Base-by-base conservation (phyloP, 768 basidiomycete species). In the Trametes cubensis region DNA sequence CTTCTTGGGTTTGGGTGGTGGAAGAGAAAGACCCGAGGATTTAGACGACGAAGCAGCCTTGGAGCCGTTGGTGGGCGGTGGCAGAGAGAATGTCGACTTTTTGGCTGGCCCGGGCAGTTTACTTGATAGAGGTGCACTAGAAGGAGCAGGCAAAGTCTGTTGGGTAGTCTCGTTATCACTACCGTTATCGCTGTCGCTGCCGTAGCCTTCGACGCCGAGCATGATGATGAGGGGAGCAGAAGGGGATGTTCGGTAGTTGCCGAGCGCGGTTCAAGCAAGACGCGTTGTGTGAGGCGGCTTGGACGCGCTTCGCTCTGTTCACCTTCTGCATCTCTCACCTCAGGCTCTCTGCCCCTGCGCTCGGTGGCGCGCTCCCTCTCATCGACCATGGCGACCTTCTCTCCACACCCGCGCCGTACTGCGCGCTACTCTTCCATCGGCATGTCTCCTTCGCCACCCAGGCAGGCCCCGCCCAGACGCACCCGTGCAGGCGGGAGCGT, bases 151-250 rank as follows among this genome's bases (percentile, higher is more conserved):
- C 8, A 57, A 41, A 11, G 65, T 23, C 8, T 62, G 61, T 26
- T 56, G 20, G 6, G 61, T 42, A 7, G 58, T 55, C 30, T 76
- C 69, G 38, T 58, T 61, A 59, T 83, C 83, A 60, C 77, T 75
- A 60, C 84, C 86, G 69, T 78, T 82, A 66, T 89, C 74, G 50
- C 68, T 81, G 75, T 81, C 88, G 74, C 90, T 92, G 64, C 88
- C 89, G 68, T 92, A 92, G 78, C 80, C 84, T 68, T 88, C 89
- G 61, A 92, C 79, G 34, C 88, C 88, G 64, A 92, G 83, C 88
- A 91, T 92, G 66, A 63, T 69, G 67, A 50, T 60, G 50, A 57
- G 59, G 53, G 44, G 55, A 45, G 54, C 18, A 50, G 44, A 41
- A 41, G 47, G 40, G 40, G 26, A 13, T 25, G 65, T 64, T 68